Base-by-base conservation (phyloP, 2,329 filamentous ascomycete genomes). In the Aspergillus vadensis region DNA sequence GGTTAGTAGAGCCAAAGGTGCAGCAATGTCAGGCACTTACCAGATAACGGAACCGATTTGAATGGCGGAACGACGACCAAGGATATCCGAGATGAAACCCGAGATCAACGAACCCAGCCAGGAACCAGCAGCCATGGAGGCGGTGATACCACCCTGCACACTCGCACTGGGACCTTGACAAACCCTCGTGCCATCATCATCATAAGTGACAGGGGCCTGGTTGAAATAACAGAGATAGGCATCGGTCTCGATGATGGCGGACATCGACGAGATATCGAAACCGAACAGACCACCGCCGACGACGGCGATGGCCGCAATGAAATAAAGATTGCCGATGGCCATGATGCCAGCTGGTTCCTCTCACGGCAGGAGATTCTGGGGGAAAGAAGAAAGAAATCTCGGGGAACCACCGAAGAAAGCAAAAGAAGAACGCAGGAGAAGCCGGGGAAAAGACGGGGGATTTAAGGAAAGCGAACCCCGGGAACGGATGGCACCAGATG, bases 261-360 rank as follows among this genome's bases (percentile, higher is more conserved):
- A 87, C 88, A 92, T 91, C 47, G 87, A 90, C 58, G 84, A 86
- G 69, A 92, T 91, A 76, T 92, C 90, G 72, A 92, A 92, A 67
- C 90, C 91, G 70, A 92, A 92, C 25, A 92, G 80, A 23, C 84
- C 86, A 72, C 89, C 89, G 66, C 88, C 88, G 79, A 82, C 81
- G 63, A 85, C 81, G 72, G 84, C 79, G 74, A 86, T 83, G 70
- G 82, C 82, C 62, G 84, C 79, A 67, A 87, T 86, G 65, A 82
- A 73, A 69, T 87, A 86, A 67, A 86, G 81, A 64, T 86, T 86
- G 23, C 83, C 81, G 56, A 85, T 81, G 57, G 68, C 65, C 74
- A 76, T 76, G 61, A 60, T 71, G 67, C 62, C 54, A 44, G 43
- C 14, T 47, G 53, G 43, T 43, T 43, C 50, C 57, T 15, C 51